These are phyloP conservation scores for Aschersonia sp. DNA, from an alignment of 2,329 filamentous ascomycete genomes.

Conservation along the genomic window DNA sequence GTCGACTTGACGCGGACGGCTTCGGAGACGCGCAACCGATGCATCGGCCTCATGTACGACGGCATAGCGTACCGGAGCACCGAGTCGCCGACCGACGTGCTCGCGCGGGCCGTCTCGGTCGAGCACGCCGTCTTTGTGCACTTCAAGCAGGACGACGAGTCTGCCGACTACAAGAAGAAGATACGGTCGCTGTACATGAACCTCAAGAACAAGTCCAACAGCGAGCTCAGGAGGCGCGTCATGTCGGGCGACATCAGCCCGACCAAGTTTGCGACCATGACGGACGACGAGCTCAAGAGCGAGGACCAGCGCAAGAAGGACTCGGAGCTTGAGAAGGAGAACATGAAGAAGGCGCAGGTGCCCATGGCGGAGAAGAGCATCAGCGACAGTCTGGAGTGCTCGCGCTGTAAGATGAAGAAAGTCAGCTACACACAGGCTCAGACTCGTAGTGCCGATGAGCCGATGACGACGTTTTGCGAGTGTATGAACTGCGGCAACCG, in stretches of 20 bases:
- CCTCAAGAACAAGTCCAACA: constrained; percentile 83
- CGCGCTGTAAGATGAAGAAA: constrained; percentile 84
- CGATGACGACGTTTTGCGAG: constrained; percentile 66
- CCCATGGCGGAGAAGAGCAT: constrained; percentile 85
- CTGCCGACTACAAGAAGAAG: constrained; percentile 65
- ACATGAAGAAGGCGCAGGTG: constrained; percentile 95
- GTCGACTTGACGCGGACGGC: constrained; percentile 66
- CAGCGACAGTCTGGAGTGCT: constrained; percentile 73
- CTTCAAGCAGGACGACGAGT: constrained; percentile 54
- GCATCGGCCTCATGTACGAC: constrained; percentile 86
- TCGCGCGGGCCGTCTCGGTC: constrained; percentile 66
- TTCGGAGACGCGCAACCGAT: constrained; percentile 62
- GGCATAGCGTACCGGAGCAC: constrained; percentile 61
- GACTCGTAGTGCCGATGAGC: constrained; percentile 89
- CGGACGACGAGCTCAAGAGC: constrained; percentile 80
- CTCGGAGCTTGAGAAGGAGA: constrained; percentile 67
- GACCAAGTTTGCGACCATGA: constrained; percentile 70
- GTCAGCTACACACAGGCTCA: constrained; percentile 95
- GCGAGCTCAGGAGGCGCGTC: constrained; percentile 60
- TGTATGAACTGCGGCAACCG: constrained; percentile 55
- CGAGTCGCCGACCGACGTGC: constrained; percentile 54
- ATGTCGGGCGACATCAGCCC: constrained; percentile 59
- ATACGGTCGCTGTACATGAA: constrained; percentile 89
- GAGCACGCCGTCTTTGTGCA: constrained; percentile 62
- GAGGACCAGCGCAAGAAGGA: constrained; percentile 67